A percentile compares a stretch with the other conserved stretches of the same genome.
phyloP scores from a whole-genome alignment of 163 green algal species.

The Scenedesmus sp. region DNA sequence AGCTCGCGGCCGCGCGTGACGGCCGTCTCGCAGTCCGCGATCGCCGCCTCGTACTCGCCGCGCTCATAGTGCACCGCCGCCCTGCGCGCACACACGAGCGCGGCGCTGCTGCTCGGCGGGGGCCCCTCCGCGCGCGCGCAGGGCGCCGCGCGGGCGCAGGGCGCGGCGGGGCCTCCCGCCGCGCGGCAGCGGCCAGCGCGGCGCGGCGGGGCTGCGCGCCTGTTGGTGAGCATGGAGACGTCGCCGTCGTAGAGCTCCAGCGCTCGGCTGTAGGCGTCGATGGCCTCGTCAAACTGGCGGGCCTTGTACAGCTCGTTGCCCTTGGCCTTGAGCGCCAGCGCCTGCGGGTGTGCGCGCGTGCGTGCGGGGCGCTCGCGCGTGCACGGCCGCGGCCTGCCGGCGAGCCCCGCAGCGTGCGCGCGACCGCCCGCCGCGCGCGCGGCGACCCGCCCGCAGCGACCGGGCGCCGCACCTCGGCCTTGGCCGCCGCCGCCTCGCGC shows the following conservation, averaged over 20 bases:
- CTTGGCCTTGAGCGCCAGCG: slow-evolving; percentile 60
- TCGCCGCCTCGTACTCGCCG: slow-evolving; percentile 83
- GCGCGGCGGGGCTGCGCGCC: slow-evolving; percentile 26
- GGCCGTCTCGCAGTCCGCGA: slow-evolving; percentile 91
- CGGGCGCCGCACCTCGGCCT: slow-evolving; percentile 25
- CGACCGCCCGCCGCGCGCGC: too few species aligned
- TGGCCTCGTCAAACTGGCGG: slow-evolving; percentile 89
- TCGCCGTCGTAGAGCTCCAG: slow-evolving; percentile 88
- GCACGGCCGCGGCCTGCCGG: too few species aligned
- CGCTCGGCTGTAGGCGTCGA: slow-evolving; percentile 90
- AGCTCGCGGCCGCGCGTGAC: slow-evolving; percentile 87
- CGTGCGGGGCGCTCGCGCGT: too few species aligned
- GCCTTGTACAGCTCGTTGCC: slow-evolving; percentile 97
- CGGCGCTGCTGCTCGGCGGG: neutral
- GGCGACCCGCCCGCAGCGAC: too few species aligned
- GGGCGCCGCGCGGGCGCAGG: too few species aligned
- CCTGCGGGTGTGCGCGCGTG: too few species aligned
- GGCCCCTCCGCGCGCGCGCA: too few species aligned
- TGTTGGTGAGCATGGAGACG: slow-evolving; percentile 97
- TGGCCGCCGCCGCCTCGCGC: neutral
- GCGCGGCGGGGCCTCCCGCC: too few species aligned
- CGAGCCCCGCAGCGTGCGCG: neutral
- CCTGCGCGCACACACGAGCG: slow-evolving; percentile 33
- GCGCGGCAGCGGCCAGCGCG: too few species aligned
- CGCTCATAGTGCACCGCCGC: slow-evolving; percentile 91